Percentiles rank a stretch among this genome's conserved stretches.
Conservation (phyloP, 495 filamentous ascomycete species). For the Aspergillus saccharolyticus region DNA sequence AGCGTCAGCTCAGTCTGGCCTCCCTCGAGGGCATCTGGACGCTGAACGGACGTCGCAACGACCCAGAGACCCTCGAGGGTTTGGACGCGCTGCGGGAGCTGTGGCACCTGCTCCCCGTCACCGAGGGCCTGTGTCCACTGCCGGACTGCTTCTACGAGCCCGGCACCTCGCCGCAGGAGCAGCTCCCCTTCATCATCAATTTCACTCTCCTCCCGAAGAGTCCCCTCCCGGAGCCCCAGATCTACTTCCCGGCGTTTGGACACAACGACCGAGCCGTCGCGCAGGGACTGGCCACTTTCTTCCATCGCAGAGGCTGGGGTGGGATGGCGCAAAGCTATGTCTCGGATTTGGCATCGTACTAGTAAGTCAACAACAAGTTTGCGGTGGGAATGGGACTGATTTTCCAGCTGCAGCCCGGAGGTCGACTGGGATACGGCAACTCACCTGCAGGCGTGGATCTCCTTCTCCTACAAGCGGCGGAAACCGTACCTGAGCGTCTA, state of each 20-base stretch:
- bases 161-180: not conserved
- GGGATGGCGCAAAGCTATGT: not conserved
- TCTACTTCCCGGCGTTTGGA: not conserved
- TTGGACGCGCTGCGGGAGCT: not conserved
- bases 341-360: not conserved
- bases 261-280: not conserved
- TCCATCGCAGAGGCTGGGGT: not conserved
- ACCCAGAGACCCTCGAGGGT: not conserved
- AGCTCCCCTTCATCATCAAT: not conserved
- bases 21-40: not conserved
- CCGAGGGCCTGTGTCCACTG: not conserved
- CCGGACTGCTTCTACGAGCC: not conserved
- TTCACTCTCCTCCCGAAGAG: not conserved
- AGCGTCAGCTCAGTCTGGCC: not conserved
- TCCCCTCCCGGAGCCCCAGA: not conserved
- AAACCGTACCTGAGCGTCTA: not conserved
- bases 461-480: not conserved
- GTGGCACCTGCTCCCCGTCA: not conserved
- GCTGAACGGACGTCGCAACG: not conserved
- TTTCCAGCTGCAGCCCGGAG: too few relatives aligned
- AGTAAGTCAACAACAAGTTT: not conserved
- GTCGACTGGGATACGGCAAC: too few relatives aligned
- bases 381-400: not conserved
- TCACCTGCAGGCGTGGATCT: not conserved
- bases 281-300: not conserved